Conservation (phyloP, 129 eudicot species). For the Gnaphalium uliginosum region DNA sequence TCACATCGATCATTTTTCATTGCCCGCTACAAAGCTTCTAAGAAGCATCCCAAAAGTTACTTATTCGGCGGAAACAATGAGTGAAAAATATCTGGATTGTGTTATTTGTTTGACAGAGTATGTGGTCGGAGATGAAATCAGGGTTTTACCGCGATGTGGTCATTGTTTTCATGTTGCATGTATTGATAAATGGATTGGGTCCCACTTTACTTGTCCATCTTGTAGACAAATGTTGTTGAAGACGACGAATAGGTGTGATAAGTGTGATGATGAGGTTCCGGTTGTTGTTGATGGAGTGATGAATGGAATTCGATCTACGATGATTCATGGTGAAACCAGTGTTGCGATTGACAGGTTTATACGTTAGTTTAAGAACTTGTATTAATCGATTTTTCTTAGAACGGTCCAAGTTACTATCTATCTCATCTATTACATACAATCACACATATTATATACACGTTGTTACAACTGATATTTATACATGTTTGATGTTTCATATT, state of each 20-base stretch:
- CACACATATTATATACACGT: neutral
- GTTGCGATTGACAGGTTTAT: neutral
- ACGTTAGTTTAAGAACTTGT: neutral
- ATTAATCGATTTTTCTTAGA: neutral
- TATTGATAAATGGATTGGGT: conserved; percentile 68
- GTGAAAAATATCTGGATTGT: conserved; percentile 50
- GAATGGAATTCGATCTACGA: conserved; percentile 12
- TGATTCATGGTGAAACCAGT: neutral
- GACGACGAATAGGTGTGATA: conserved; percentile 8
- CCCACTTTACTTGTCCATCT: conserved; percentile 79
- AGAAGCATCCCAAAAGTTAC: conserved; percentile 53
- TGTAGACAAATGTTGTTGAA: conserved; percentile 55
- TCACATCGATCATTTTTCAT: conserved; percentile 1
- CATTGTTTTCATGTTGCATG: conserved; percentile 70
- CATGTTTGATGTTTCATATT: neutral
- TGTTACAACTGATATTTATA: neutral
- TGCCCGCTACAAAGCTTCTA: conserved; percentile 56
- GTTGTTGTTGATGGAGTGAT: neutral
- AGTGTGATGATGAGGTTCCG: conserved; percentile 6
- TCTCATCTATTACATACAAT: neutral
- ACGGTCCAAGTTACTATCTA: too few species aligned
- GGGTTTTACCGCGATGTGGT: conserved; percentile 66
- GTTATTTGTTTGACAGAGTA: conserved; percentile 65
- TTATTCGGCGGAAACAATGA: conserved; percentile 35
- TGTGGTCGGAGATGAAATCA: conserved; percentile 56